A percentile compares a stretch with the other conserved stretches of the same genome.
These are phyloP conservation scores for Acer saccharum DNA, from an alignment of 345 rosid species.

Conservation along the genomic window DNA sequence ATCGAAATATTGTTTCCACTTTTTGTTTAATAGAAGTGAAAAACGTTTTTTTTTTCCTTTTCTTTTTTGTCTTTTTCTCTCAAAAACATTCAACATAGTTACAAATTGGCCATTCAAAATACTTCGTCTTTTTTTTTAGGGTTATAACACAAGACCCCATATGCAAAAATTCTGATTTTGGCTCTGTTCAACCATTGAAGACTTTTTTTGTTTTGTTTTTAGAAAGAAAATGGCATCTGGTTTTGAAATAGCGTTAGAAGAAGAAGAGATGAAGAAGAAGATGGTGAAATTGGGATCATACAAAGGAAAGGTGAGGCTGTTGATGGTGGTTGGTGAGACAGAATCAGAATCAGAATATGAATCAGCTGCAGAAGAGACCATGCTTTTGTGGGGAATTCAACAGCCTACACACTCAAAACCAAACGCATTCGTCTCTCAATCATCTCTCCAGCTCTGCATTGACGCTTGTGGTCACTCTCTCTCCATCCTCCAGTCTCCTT, in stretches of 20 bases:
- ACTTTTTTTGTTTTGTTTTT: too few relatives aligned
- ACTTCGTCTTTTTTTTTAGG: too few relatives aligned
- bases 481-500: slow-evolving; percentile 86
- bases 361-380: slow-evolving; percentile 78
- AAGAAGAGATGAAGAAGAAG: slow-evolving; percentile 34
- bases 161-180: too few relatives aligned
- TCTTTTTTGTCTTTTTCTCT: too few relatives aligned
- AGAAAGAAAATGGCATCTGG: slow-evolving; percentile 11
- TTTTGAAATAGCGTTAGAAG: slow-evolving; percentile 1
- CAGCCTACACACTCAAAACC: slow-evolving; percentile 74
- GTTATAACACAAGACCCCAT: too few relatives aligned
- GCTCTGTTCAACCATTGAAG: not conserved
- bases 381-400: slow-evolving; percentile 90
- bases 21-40: too few relatives aligned
- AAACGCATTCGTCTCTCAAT: slow-evolving; percentile 78
- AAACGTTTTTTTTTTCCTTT: too few relatives aligned
- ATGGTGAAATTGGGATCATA: slow-evolving; percentile 52
- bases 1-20: too few relatives aligned
- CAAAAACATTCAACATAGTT: too few relatives aligned
- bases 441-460: slow-evolving; percentile 71
- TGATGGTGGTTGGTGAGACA: slow-evolving; percentile 25
- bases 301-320: slow-evolving; percentile 56
- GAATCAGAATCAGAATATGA: slow-evolving; percentile 46
- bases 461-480: slow-evolving; percentile 91
- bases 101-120: too few relatives aligned